Evolutionary conservation across 1,284 basidiomycete genomes (phyloP).

Genomic region (Cutaneotrichosporon mucoides): DNA sequence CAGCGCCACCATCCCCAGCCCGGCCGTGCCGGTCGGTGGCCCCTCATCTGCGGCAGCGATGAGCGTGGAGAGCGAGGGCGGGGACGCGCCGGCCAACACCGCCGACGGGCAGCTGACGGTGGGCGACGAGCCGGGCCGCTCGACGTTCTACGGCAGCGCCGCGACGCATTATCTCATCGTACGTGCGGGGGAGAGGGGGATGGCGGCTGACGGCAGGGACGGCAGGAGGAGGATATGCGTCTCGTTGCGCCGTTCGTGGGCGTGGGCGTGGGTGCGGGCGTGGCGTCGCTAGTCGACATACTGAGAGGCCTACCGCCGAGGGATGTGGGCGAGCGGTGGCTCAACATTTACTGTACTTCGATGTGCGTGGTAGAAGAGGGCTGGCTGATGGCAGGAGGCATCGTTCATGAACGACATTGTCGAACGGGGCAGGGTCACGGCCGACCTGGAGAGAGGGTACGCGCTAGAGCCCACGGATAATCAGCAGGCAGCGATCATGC

Average conservation of each 20-base stretch:
- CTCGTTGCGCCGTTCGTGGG: neutral
- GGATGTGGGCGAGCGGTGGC: neutral
- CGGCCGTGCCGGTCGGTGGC: neutral
- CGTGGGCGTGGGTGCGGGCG: too few species aligned
- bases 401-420: conserved; percentile 13
- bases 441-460: conserved; percentile 3
- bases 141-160: conserved; percentile 14
- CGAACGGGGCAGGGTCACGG: conserved; percentile 3
- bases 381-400: conserved; percentile 1
- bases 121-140: conserved; percentile 10
- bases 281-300: neutral
- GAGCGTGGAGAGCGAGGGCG: neutral
- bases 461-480: conserved; percentile 4
- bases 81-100: too few species aligned
- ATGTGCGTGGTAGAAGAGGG: neutral
- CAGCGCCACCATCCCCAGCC: neutral
- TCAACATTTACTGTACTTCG: conserved; percentile 10
- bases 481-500: conserved; percentile 16
- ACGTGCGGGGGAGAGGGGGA: neutral
- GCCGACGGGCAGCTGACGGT: conserved; percentile 9
- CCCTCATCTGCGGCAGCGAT: neutral
- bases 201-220: neutral
- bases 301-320: conserved; percentile 1
- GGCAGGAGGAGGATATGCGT: neutral
- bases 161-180: conserved; percentile 17